These are phyloP conservation scores for Coprinellus aureogranulatus DNA, from an alignment of 768 basidiomycete species.

Conservation along the genomic window DNA sequence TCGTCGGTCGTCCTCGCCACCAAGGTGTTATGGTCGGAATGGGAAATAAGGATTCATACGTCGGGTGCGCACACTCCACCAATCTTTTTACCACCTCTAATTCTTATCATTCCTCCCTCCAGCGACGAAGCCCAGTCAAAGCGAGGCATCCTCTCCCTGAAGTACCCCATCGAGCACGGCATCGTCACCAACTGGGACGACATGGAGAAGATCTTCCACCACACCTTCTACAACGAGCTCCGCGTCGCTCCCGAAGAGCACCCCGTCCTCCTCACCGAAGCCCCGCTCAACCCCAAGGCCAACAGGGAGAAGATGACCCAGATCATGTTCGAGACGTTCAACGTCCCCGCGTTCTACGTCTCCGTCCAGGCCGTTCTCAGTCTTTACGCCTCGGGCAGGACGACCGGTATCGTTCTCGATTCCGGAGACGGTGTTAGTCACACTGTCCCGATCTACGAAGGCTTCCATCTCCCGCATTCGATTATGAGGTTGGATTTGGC, in stretches of 20 bases:
- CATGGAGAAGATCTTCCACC: conserved; percentile 99
- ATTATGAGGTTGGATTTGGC: conserved; percentile 90
- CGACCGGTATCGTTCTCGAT: conserved; percentile 92
- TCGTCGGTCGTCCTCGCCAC: conserved; percentile 93
- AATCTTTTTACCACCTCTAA: background rate
- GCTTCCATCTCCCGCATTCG: conserved; percentile 88
- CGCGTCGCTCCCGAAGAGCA: conserved; percentile 93
- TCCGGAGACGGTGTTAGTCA: conserved; percentile 96
- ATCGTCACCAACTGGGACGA: conserved; percentile 99
- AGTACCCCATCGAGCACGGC: conserved; percentile 93
- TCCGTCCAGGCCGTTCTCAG: conserved; percentile 89
- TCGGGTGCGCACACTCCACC: conserved; percentile 59
- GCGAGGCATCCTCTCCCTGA: conserved; percentile 87
- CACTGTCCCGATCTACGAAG: conserved; percentile 96
- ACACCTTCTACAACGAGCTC: conserved; percentile 95
- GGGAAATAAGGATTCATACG: conserved; percentile 95
- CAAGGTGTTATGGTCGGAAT: conserved; percentile 97
- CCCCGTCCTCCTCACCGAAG: conserved; percentile 88
- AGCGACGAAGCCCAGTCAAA: conserved; percentile 92
- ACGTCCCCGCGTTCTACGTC: conserved; percentile 89
- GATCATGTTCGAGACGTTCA: conserved; percentile 97
- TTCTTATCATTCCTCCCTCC: conserved; percentile 55
- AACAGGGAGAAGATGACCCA: conserved; percentile 95
- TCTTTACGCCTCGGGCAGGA: conserved; percentile 91
- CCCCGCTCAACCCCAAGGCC: conserved; percentile 89